Base-by-base conservation (phyloP, 805 yeast genomes). In the Torulaspora delbrueckii region DNA sequence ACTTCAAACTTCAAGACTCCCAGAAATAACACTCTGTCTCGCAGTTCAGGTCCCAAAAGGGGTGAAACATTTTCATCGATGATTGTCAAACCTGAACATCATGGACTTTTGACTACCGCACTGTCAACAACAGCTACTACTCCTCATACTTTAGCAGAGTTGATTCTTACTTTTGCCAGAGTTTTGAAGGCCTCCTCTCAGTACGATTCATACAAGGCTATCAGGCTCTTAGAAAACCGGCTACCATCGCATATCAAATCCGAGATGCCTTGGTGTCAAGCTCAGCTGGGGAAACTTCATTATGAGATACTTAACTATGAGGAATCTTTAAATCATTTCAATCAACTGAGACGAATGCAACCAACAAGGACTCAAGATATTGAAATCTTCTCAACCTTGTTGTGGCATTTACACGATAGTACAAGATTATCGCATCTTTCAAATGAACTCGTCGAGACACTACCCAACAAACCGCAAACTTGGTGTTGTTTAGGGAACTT, bases 401-500 rank as follows among this genome's bases (percentile, higher is more conserved):
- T 91, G 47, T 91, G 99, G 99, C 98, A 93, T 69, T 67, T 89
- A 40, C 91, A 85, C 45, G 82, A 82, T 57, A 89, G 85, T 39
- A 77, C 79, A 16, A 90, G 83, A 45, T 72, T 93, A 42, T 82
- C 93, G n/a, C 81, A 76, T 56, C 71, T 93, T 46, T 86, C 96
- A 3, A 86, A 86, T 60, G 96, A 89, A 54, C 70, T 91, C 34
- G 72, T 81, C 51, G 86, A 81, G 47, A 69, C 81, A 13, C 79
- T 84, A 54, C 70, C 79, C 8, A 65, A 73, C n/a, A 71, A 82
- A 9, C 85, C 96, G 5, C 84, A 88, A 53, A 81, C 96, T 0
- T 91, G 99, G 98, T 84, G 93, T 52, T 82, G 85, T 1, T 73
- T 89, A 48, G 99, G 99, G 1, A 93, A 91, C 63, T 75, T 91